These are phyloP conservation scores for Hypomyces rosellus DNA, from an alignment of 2,329 filamentous ascomycete species.

Conservation along the genomic window DNA sequence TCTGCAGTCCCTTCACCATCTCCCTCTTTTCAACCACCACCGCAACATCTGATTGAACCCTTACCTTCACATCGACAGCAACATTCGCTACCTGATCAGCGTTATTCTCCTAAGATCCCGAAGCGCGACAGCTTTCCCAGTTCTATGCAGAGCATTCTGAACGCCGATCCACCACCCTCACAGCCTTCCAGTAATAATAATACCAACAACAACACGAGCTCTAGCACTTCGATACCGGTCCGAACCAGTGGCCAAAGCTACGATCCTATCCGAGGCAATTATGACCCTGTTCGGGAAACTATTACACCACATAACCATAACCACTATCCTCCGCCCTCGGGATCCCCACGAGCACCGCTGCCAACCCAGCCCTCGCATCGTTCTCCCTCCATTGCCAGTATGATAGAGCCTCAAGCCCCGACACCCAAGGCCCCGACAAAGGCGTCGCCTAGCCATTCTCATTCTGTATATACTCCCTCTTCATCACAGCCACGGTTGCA, in stretches of 20 bases:
- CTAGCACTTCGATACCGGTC: slow-evolving; percentile 37
- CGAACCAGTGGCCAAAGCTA: slow-evolving; percentile 76
- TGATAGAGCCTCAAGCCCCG: slow-evolving; percentile 58
- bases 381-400: slow-evolving; percentile 84
- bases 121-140: slow-evolving; percentile 47
- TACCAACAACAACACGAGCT: slow-evolving; percentile 30
- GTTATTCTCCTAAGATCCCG: slow-evolving; percentile 38
- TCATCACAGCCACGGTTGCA: slow-evolving; percentile 26
- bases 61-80: slow-evolving; percentile 20
- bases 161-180: slow-evolving; percentile 42
- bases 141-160: slow-evolving; percentile 52
- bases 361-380: slow-evolving; percentile 26
- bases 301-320: slow-evolving; percentile 48
- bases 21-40: slow-evolving; percentile 17
- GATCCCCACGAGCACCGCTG: slow-evolving; percentile 41
- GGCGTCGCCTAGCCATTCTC: slow-evolving; percentile 24
- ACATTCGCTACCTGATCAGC: slow-evolving; percentile 24
- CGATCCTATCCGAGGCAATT: slow-evolving; percentile 79
- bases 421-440: slow-evolving; percentile 25
- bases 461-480: slow-evolving; percentile 21
- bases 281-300: slow-evolving; percentile 58
- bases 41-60: slow-evolving; percentile 5
- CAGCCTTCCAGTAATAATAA: slow-evolving; percentile 30
- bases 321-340: slow-evolving; percentile 37
- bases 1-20: slow-evolving; percentile 20